Percentiles rank a stretch among this genome's conserved stretches.
Conservation (phyloP, 2,329 filamentous ascomycete genomes). For the Colletotrichum sp. region DNA sequence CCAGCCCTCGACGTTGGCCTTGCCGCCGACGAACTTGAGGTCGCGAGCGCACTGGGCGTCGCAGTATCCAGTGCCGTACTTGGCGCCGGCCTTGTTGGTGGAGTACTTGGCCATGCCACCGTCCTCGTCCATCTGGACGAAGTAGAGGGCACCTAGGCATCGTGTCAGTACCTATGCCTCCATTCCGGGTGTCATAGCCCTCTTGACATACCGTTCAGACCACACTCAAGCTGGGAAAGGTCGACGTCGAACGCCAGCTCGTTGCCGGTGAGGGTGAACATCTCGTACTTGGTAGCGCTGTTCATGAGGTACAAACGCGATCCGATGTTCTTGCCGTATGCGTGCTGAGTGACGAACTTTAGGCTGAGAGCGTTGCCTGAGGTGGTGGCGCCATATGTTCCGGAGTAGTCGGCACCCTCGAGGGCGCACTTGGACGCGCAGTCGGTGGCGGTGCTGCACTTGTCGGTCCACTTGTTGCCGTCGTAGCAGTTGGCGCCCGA, state of each 20-base stretch:
- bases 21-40: constrained; percentile 54
- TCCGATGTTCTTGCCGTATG: constrained; percentile 43
- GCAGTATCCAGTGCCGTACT: constrained; percentile 61
- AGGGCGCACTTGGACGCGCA: constrained; percentile 50
- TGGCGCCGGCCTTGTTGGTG: constrained; percentile 48
- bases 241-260: constrained; percentile 73
- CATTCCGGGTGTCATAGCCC: neutral
- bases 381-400: constrained; percentile 52
- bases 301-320: constrained; percentile 65
- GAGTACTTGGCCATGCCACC: constrained; percentile 50
- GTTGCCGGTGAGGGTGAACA: constrained; percentile 63
- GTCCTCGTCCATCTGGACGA: constrained; percentile 58
- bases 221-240: constrained; percentile 65
- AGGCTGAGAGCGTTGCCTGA: constrained; percentile 51
- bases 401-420: constrained; percentile 49
- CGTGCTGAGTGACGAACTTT: constrained; percentile 56
- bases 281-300: constrained; percentile 59
- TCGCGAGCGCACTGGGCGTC: constrained; percentile 50
- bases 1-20: constrained; percentile 48
- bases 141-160: constrained; percentile 60
- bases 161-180: accelerated
- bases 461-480: constrained; percentile 41
- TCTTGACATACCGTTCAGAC: constrained; percentile 58
- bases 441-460: constrained; percentile 41
- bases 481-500: constrained; percentile 52